A percentile compares a stretch with the other conserved stretches of the same genome.
These are phyloP conservation scores for Aspergillus persii DNA, from an alignment of 2,329 filamentous ascomycete species.

Conservation along the genomic window DNA sequence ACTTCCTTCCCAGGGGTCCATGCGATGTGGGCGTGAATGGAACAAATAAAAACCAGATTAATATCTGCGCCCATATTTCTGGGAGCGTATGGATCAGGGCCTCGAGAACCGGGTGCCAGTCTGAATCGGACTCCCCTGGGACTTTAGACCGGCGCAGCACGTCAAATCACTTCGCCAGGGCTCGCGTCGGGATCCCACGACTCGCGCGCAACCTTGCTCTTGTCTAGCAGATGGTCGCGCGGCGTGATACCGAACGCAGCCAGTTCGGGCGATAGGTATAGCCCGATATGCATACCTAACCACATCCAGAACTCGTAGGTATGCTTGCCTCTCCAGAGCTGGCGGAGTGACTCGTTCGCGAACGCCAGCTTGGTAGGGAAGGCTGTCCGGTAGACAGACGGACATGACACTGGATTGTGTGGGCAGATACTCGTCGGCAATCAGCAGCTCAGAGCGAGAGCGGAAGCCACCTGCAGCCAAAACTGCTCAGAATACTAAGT, in stretches of 20 bases:
- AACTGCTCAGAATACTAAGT: slow-evolving; percentile 3
- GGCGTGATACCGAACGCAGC: slow-evolving; percentile 5
- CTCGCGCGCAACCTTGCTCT: slow-evolving; percentile 3
- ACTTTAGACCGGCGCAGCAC: too few relatives aligned
- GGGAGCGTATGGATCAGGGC: too few relatives aligned
- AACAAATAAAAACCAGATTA: too few relatives aligned
- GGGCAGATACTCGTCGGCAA: not conserved
- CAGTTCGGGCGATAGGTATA: slow-evolving; percentile 1
- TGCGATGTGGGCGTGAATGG: too few relatives aligned
- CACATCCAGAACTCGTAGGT: slow-evolving; percentile 6
- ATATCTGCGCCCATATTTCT: too few relatives aligned
- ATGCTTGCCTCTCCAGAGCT: slow-evolving; percentile 1
- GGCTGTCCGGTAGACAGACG: slow-evolving; percentile 12
- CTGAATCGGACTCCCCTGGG: too few relatives aligned
- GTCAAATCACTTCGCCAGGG: slow-evolving; percentile 8
- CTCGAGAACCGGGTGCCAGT: too few relatives aligned
- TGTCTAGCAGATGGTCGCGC: slow-evolving; percentile 2
- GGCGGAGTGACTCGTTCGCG: slow-evolving; percentile 13
- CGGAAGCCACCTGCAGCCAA: slow-evolving; percentile 8
- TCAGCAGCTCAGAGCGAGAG: slow-evolving; percentile 3
- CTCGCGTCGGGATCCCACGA: slow-evolving; percentile 11
- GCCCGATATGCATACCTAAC: slow-evolving; percentile 6
- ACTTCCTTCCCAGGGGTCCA: too few relatives aligned
- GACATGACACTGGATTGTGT: slow-evolving; percentile 10
- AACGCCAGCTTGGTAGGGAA: slow-evolving; percentile 16